Percentiles rank a stretch among this genome's conserved stretches.
phyloP scores from a whole-genome alignment of 78 protist genomes.

The Emiliania huxleyi region DNA sequence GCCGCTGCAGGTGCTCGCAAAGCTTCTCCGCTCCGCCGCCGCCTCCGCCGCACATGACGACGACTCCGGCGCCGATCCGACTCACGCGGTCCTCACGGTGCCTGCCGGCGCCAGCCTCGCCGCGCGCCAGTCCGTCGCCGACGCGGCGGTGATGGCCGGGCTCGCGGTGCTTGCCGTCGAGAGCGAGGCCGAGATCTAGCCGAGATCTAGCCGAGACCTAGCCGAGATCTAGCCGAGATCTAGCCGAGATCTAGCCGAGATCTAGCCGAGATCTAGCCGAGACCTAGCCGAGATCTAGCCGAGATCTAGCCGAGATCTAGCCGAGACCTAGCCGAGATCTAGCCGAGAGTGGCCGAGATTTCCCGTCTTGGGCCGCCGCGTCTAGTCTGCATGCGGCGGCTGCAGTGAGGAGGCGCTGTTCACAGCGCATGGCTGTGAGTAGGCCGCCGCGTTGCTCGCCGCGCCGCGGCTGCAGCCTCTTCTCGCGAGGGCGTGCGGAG shows the following conservation, averaged over 20 bases:
- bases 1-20: not conserved
- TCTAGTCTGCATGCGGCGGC: too few relatives aligned
- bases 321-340: too few relatives aligned
- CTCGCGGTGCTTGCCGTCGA: not conserved
- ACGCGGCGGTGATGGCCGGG: not conserved
- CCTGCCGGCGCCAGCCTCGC: not conserved
- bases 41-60: not conserved
- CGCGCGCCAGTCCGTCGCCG: not conserved
- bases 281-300: too few relatives aligned
- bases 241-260: too few relatives aligned
- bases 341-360: too few relatives aligned
- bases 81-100: not conserved
- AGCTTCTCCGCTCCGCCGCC: not conserved
- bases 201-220: too few relatives aligned
- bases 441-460: not conserved
- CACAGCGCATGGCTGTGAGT: too few relatives aligned
- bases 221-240: too few relatives aligned
- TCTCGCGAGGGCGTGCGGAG: not conserved
- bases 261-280: too few relatives aligned
- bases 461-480: not conserved
- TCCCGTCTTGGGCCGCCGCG: too few relatives aligned
- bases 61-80: not conserved
- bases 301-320: too few relatives aligned
- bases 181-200: not conserved
- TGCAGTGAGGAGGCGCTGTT: too few relatives aligned